A percentile compares a stretch with the other conserved stretches of the same genome.
Evolutionary conservation across 495 filamentous ascomycete genomes (phyloP).

Genomic region (Penicillium alfredii): DNA sequence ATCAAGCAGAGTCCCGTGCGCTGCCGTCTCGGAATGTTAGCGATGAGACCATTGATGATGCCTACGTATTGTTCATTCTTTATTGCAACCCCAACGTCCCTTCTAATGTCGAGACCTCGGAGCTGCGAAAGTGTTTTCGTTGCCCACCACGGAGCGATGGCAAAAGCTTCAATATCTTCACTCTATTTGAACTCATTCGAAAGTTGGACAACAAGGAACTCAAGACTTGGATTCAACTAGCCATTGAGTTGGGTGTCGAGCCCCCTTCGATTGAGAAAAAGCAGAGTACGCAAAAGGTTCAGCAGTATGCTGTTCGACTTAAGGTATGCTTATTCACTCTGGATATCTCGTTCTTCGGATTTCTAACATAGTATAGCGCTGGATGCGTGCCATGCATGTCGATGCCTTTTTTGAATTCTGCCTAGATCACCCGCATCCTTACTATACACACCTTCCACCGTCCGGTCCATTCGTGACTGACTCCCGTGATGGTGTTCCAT

Average conservation of each 20-base stretch:
- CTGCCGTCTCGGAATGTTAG: slow-evolving; percentile 68
- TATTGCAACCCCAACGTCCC: slow-evolving; percentile 84
- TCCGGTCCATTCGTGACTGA: slow-evolving; percentile 54
- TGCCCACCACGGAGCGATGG: slow-evolving; percentile 86
- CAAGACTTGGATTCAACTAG: slow-evolving; percentile 93
- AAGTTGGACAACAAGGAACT: slow-evolving; percentile 82
- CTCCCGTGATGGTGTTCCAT: slow-evolving; percentile 75
- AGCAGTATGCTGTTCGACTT: slow-evolving; percentile 91
- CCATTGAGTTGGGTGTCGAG: slow-evolving; percentile 84
- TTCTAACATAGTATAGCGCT: slow-evolving; percentile 53
- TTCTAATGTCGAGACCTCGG: slow-evolving; percentile 60
- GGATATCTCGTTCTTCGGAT: neutral
- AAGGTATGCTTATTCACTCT: slow-evolving; percentile 52
- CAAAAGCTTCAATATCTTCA: slow-evolving; percentile 81
- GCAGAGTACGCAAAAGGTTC: slow-evolving; percentile 93
- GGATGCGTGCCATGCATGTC: slow-evolving; percentile 98
- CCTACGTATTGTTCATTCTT: slow-evolving; percentile 83
- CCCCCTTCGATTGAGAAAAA: slow-evolving; percentile 78
- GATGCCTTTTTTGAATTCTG: slow-evolving; percentile 96
- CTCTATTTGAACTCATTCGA: slow-evolving; percentile 75
- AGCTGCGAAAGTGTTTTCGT: slow-evolving; percentile 75
- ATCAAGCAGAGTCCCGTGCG: slow-evolving; percentile 31
- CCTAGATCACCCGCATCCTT: slow-evolving; percentile 69
- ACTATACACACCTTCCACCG: slow-evolving; percentile 77
- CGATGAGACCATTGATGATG: slow-evolving; percentile 72